These are phyloP conservation scores for Piper longum DNA, from an alignment of 164 flowering plant genomes.

Conservation along the genomic window DNA sequence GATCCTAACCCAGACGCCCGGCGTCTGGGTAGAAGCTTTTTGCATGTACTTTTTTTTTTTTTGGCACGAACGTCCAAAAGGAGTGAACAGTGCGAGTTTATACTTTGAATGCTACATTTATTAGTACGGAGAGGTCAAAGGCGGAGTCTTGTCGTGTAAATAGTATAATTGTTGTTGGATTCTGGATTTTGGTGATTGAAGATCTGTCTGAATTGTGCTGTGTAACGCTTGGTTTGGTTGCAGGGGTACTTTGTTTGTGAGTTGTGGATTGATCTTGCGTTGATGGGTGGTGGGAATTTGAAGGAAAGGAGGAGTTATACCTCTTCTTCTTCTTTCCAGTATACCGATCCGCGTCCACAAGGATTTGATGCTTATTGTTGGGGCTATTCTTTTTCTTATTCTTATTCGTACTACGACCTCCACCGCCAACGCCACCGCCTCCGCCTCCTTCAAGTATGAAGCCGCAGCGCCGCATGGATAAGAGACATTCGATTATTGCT, in stretches of 20 bases:
- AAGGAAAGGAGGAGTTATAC: not conserved
- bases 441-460: not conserved
- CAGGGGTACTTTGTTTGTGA: not conserved
- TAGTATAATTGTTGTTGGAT: too few relatives aligned
- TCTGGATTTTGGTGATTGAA: too few relatives aligned
- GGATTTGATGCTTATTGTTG: not conserved
- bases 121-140: too few relatives aligned
- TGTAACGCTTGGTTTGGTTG: not conserved
- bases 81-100: too few relatives aligned
- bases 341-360: not conserved
- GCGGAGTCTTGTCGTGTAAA: too few relatives aligned
- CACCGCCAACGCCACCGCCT: not conserved
- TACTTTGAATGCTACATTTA: too few relatives aligned
- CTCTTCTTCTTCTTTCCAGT: not conserved
- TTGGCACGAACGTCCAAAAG: too few relatives aligned
- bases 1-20: too few relatives aligned
- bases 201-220: too few relatives aligned
- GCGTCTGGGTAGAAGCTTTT: too few relatives aligned
- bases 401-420: not conserved
- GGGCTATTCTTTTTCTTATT: not conserved
- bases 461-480: not conserved
- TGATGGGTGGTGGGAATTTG: not conserved
- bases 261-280: not conserved
- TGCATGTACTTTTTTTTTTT: too few relatives aligned
- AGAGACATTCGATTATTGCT: slow-evolving; percentile 51